Evolutionary conservation across 306 rosid genomes (phyloP), one percentile per base, ranked within the genome.

Genomic region (Malus orientalis): DNA sequence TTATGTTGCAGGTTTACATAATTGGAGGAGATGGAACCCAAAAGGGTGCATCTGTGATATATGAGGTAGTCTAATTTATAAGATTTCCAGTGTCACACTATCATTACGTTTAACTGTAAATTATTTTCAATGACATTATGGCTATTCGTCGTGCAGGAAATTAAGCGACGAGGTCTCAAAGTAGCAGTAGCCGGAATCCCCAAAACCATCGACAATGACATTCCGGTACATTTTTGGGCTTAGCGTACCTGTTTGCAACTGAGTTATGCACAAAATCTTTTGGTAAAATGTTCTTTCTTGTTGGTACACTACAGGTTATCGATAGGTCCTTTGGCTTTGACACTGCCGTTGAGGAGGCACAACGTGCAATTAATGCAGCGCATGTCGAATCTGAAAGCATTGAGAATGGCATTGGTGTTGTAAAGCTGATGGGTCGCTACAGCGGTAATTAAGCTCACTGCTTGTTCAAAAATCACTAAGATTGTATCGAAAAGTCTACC

Each of bases 1-100:
- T 30, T 71, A 59, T 59, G 76, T 79, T 65, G 58, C 91, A 94
- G 98, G 99, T 95, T 88, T 95, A 92, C 78, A 95, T 95, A 22
- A 89, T 95, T 82, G 99, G 99, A 83, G 99, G 99, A 89, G 97
- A 95, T 76, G 99, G 99, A 86, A 95, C 99, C 68, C 97, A 92
- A 73, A 95, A 70, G 74, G 99, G 99, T 15, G 99, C 99, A 38
- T 85, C 99, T 78, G 89, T 81, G 13, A 95, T 95, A 81, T 92
- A 79, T 54, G 99, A 95, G 99, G 98, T 94, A 84, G 80, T 40
- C 13, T 70, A 68, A 32, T 25, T 18, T 14, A 66, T 42, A 58
- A 18, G 30, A 67, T 16, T 16, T 8, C 45, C 45, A 40, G 45
- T 2, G 3, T 9, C 11, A 40, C 0, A 9, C 0, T 40, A 9